These are phyloP conservation scores for Volvox carteri DNA, from an alignment of 163 green algal genomes.

Conservation along the genomic window DNA sequence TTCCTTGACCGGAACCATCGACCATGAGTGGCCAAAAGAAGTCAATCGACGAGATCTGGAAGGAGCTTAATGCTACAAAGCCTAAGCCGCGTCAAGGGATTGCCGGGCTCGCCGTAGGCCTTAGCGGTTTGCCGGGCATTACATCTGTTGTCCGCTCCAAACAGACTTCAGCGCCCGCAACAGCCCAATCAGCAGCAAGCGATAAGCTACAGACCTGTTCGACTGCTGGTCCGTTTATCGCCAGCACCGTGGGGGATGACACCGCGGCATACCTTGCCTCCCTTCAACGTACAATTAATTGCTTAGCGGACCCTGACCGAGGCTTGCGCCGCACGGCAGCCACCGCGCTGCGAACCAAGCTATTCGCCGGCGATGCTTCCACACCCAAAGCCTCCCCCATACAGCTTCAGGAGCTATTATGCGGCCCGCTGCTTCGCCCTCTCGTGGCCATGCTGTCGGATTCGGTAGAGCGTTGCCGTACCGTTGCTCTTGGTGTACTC, in stretches of 20 bases:
- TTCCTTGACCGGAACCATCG: background rate
- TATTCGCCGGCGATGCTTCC: constrained; percentile 55
- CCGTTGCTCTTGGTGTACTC: constrained; percentile 42
- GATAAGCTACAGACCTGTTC: background rate
- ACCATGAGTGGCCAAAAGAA: constrained; percentile 64
- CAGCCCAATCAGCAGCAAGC: background rate
- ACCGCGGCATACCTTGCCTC: constrained; percentile 60
- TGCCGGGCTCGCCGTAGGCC: constrained; percentile 44
- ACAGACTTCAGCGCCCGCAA: background rate
- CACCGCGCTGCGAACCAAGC: constrained; percentile 49
- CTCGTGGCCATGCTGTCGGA: constrained; percentile 72
- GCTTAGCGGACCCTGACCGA: constrained; percentile 81
- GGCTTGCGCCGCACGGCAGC: constrained; percentile 49
- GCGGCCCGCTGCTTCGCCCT: constrained; percentile 72
- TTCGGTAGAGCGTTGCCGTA: constrained; percentile 70
- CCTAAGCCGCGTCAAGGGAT: constrained; percentile 37
- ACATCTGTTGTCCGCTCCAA: constrained; percentile 53
- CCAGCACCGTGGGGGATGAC: constrained; percentile 39
- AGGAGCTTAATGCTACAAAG: constrained; percentile 70
- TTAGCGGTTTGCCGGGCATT: constrained; percentile 50
- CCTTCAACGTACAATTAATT: constrained; percentile 83
- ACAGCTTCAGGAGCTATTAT: constrained; percentile 69
- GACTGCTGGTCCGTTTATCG: constrained; percentile 3
- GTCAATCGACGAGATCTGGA: constrained; percentile 79
- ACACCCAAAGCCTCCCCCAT: constrained; percentile 33